Base-by-base conservation (phyloP, 2,329 filamentous ascomycete genomes). In the Coniochaeta sp. region DNA sequence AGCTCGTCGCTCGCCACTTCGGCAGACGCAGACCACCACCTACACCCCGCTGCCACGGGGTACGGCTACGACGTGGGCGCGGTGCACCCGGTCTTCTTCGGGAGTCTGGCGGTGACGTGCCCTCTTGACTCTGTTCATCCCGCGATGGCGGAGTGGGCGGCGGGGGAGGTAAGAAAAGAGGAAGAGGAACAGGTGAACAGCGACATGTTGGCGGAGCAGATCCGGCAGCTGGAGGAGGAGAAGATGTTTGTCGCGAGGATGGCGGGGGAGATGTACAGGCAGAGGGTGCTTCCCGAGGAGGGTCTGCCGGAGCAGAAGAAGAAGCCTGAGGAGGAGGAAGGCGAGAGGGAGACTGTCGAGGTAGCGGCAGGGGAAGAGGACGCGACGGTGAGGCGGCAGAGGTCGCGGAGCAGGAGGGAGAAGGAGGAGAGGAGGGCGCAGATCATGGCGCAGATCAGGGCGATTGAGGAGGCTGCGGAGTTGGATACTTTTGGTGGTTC, bases 371-470 rank as follows among this genome's bases (percentile, higher is more conserved):
- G 9, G 4, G 26, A 30, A 26, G 34, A 56, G 54, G 54, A 40
- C 16, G 38, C 38, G 38, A 17, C 3, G 16, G 38, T 40, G n/a
- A 19, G 38, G 17, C 38, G 38, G 5, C 38, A 32, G 17, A 30
- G 10, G n/a, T 38, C 42, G 55, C 22, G 28, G 58, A 50, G n/a
- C 28, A 26, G 38, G 24, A 22, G 19, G 19, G 34, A 55, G 54
- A 63, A 59, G 56, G 57, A 62, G 44, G 55, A 61, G 30, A 61
- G 65, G n/a, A 59, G 62, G n/a, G 64, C 60, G 1, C 66, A 66
- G 58, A 67, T 70, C 50, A 57, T 66, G 19, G 65, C 62, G 32
- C 67, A 69, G 59, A 69, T 71, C 36, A 60, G 59, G 38, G 65
- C 65, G 34, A 64, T 71, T 56, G 65, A 71, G 64, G 62, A 54